Evolutionary conservation across 2,329 filamentous ascomycete species (phyloP).

Genomic region (Bimuria novae-zelandiae): DNA sequence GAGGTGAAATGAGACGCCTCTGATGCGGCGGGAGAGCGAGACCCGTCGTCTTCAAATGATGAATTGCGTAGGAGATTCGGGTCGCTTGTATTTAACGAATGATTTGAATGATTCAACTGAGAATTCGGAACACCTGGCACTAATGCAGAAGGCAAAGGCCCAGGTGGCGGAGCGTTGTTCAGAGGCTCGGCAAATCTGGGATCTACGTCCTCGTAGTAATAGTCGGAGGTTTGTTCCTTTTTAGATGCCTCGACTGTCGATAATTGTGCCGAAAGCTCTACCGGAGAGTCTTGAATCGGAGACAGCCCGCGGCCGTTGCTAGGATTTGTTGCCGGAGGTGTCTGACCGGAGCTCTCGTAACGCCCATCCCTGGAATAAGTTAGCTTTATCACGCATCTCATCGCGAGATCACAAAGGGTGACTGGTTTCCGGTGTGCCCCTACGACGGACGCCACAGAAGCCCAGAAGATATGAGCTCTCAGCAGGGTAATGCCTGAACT

Average conservation of each 20-base stretch:
- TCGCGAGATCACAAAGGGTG: neutral
- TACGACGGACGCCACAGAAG: too few species aligned
- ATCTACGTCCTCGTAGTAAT: slow-evolving; percentile 95
- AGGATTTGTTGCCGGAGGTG: slow-evolving; percentile 29
- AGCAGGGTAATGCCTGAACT: too few species aligned
- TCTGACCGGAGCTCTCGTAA: slow-evolving; percentile 42
- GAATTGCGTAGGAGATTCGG: slow-evolving; percentile 48
- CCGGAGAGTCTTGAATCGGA: slow-evolving; percentile 46
- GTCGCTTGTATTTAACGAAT: slow-evolving; percentile 31
- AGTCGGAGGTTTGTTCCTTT: slow-evolving; percentile 55
- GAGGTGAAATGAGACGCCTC: slow-evolving; percentile 88
- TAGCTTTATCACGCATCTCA: neutral
- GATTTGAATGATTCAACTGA: slow-evolving; percentile 33
- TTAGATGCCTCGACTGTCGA: slow-evolving; percentile 31
- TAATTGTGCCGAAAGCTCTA: slow-evolving; percentile 39
- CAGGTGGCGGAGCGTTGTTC: slow-evolving; percentile 28
- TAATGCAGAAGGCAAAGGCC: slow-evolving; percentile 36
- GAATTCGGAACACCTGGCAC: slow-evolving; percentile 43
- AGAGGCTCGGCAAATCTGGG: slow-evolving; percentile 73
- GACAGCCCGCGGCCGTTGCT: slow-evolving; percentile 43
- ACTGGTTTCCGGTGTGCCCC: too few species aligned
- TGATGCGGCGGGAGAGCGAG: slow-evolving; percentile 72
- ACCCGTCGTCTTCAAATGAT: slow-evolving; percentile 67
- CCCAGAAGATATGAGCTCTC: too few species aligned
- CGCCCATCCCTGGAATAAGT: slow-evolving; percentile 31